These are phyloP conservation scores for Hypericum androsaemum DNA, from an alignment of 345 rosid species.

Conservation along the genomic window DNA sequence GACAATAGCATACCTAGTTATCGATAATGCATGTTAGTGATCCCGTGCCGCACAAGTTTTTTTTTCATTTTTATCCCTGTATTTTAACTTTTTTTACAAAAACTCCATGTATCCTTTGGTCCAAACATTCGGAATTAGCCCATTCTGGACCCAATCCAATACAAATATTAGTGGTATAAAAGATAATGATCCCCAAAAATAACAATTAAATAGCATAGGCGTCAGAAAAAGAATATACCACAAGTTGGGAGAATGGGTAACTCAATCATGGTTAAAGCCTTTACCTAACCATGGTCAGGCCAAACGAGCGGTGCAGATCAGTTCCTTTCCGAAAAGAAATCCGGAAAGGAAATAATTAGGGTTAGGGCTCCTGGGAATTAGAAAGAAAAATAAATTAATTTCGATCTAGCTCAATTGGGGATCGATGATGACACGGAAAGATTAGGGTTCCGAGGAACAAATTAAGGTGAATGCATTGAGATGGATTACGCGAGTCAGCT, in stretches of 20 bases:
- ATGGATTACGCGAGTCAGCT: slow-evolving; percentile 45
- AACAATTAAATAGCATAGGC: too few relatives aligned
- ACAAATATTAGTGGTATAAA: not conserved
- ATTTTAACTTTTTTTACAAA: too few relatives aligned
- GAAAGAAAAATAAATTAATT: not conserved
- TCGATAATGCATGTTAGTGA: too few relatives aligned
- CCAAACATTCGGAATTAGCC: too few relatives aligned
- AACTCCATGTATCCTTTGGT: too few relatives aligned
- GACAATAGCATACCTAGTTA: too few relatives aligned
- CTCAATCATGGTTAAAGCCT: not conserved
- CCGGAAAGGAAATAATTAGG: slow-evolving; percentile 4
- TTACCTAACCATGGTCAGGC: slow-evolving; percentile 10
- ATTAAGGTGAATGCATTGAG: slow-evolving; percentile 17
- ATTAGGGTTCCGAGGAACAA: slow-evolving; percentile 1
- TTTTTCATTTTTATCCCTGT: too few relatives aligned
- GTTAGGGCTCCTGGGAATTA: not conserved
- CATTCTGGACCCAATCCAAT: too few relatives aligned
- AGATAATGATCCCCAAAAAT: not conserved
- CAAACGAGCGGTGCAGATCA: slow-evolving; percentile 14
- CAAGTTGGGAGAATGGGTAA: not conserved
- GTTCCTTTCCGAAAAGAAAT: not conserved
- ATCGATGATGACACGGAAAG: slow-evolving; percentile 10
- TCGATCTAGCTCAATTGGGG: slow-evolving; percentile 1
- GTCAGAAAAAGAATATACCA: too few relatives aligned
- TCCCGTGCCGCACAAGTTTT: too few relatives aligned